Evolutionary conservation across 176 grass and related monocot species (phyloP).

Genomic region (Ensete glaucum): DNA sequence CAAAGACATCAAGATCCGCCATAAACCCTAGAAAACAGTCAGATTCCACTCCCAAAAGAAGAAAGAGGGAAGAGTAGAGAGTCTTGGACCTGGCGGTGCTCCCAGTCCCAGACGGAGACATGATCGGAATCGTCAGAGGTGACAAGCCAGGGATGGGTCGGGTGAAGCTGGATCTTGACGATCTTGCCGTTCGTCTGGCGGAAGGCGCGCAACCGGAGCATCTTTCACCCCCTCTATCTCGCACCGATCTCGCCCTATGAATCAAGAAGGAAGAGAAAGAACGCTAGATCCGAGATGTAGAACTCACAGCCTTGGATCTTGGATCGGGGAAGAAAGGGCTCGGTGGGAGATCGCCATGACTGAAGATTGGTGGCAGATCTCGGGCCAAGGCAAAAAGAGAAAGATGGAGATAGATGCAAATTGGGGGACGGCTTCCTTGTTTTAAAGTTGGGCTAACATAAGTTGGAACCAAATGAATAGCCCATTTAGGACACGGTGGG

Average conservation of each 20-base stretch:
- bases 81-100: slow-evolving; percentile 73
- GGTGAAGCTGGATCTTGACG: slow-evolving; percentile 97
- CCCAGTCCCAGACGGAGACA: slow-evolving; percentile 96
- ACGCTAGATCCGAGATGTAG: neutral
- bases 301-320: neutral
- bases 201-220: slow-evolving; percentile 96
- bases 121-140: slow-evolving; percentile 86
- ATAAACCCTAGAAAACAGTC: neutral
- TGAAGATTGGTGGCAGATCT: neutral
- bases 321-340: neutral
- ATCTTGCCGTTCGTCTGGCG: slow-evolving; percentile 86
- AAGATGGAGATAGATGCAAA: neutral
- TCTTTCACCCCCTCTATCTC: slow-evolving; percentile 30
- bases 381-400: neutral
- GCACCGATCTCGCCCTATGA: neutral
- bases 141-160: slow-evolving; percentile 96
- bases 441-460: no score
- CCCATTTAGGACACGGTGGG: no score
- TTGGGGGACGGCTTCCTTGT: no score
- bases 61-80: neutral
- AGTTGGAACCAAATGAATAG: no score
- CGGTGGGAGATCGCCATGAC: neutral
- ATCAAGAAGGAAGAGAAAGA: neutral
- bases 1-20: slow-evolving; percentile 2
- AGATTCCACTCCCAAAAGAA: slow-evolving; percentile 7